A percentile compares a stretch with the other conserved stretches of the same genome.
Conservation (phyloP, 768 basidiomycete genomes). For the Phlebiopsis gigantea region DNA sequence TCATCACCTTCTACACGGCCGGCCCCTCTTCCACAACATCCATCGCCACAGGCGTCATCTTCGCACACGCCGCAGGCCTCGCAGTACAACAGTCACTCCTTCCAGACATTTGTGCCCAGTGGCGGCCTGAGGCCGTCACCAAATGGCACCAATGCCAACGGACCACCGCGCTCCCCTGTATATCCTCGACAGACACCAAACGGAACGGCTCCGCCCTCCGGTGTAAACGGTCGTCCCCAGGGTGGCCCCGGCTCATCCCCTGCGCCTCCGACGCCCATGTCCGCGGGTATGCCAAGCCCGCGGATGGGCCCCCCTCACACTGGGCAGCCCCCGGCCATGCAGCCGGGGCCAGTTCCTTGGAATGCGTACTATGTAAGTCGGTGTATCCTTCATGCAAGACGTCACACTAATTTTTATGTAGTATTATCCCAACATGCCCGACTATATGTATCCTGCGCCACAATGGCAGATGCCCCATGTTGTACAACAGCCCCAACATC, state of each 20-base stretch:
- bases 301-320: conserved; percentile 56
- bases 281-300: conserved; percentile 60
- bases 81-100: conserved; percentile 42
- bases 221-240: conserved; percentile 38
- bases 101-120: conserved; percentile 41
- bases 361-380: conserved; percentile 60
- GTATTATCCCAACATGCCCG: conserved; percentile 35
- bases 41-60: conserved; percentile 25
- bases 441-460: conserved; percentile 37
- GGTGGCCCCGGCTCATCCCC: conserved; percentile 41
- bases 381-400: conserved; percentile 2
- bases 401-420: conserved; percentile 14
- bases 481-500: conserved; percentile 31
- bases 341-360: conserved; percentile 34
- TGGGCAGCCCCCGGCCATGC: conserved; percentile 47
- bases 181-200: conserved; percentile 60
- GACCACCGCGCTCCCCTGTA: conserved; percentile 57
- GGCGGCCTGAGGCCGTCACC: conserved; percentile 38
- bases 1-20: conserved; percentile 55
- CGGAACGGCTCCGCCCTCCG: conserved; percentile 49
- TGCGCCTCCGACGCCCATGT: conserved; percentile 28
- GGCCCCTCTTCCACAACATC: conserved; percentile 46
- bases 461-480: conserved; percentile 28
- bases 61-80: conserved; percentile 28
- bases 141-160: conserved; percentile 24